Evolutionary conservation across 345 rosid genomes (phyloP).

Genomic region (Rhizophora mangle): DNA sequence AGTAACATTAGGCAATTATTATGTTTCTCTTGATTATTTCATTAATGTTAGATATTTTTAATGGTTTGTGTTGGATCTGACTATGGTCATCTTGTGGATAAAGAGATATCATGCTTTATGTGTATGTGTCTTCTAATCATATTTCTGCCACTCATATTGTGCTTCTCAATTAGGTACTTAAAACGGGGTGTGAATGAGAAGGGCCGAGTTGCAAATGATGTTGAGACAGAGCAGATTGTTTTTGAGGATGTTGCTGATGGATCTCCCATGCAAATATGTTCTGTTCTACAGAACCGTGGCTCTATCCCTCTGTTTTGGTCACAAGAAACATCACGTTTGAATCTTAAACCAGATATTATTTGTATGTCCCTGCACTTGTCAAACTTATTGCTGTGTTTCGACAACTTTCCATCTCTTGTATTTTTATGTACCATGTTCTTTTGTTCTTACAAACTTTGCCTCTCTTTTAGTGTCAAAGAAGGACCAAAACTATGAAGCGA

Average conservation of each 20-base stretch:
- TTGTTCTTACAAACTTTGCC: conserved; percentile 20
- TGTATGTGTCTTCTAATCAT: neutral
- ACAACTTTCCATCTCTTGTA: conserved; percentile 20
- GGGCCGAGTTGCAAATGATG: conserved; percentile 98
- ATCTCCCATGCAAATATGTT: conserved; percentile 70
- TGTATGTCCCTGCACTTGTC: conserved; percentile 46
- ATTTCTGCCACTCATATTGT: neutral
- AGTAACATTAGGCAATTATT: too few relatives aligned
- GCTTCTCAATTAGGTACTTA: conserved; percentile 58
- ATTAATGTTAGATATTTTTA: too few relatives aligned
- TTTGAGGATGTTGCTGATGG: conserved; percentile 74
- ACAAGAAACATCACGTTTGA: conserved; percentile 96
- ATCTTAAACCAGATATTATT: conserved; percentile 89
- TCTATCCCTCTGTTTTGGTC: conserved; percentile 99
- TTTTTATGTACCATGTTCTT: conserved; percentile 5
- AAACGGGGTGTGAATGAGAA: conserved; percentile 95
- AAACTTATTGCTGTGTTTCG: neutral
- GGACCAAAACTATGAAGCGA: conserved; percentile 89
- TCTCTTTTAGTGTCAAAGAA: conserved; percentile 65
- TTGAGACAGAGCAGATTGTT: conserved; percentile 96
- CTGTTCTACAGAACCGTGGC: conserved; percentile 96
- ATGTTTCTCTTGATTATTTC: too few relatives aligned
- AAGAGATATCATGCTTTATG: too few relatives aligned
- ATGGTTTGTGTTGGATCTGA: neutral
- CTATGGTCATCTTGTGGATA: too few relatives aligned